A percentile compares a stretch with the other conserved stretches of the same genome.
Evolutionary conservation across 2,329 filamentous ascomycete species (phyloP).

Genomic region (Cercospora sp.): DNA sequence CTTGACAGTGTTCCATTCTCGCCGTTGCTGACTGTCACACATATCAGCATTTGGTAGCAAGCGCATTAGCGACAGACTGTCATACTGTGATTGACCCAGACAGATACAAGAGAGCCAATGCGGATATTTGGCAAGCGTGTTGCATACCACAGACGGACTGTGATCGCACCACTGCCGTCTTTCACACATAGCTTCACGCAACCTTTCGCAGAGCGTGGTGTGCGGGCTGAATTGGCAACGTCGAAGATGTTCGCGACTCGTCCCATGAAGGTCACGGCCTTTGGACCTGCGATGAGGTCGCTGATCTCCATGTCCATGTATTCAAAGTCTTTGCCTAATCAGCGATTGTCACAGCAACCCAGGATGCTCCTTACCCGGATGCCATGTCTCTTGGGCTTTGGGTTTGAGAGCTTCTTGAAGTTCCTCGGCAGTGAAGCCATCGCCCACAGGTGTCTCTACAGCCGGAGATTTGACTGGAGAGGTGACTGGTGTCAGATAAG

Average conservation of each 20-base stretch:
- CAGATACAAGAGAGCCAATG: constrained; percentile 56
- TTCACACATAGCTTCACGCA: constrained; percentile 57
- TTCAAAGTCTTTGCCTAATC: constrained; percentile 37
- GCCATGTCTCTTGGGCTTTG: constrained; percentile 40
- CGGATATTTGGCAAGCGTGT: constrained; percentile 45
- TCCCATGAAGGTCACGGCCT: constrained; percentile 54
- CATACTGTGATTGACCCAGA: constrained; percentile 56
- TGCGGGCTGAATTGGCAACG: constrained; percentile 45
- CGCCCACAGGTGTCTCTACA: constrained; percentile 37
- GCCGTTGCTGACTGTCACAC: constrained; percentile 46
- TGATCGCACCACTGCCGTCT: constrained; percentile 57
- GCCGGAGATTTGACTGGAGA: constrained; percentile 26
- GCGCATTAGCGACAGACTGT: background rate
- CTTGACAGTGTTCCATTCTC: constrained; percentile 45
- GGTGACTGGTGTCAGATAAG: constrained; percentile 40
- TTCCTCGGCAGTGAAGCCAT: constrained; percentile 57
- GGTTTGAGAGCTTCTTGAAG: constrained; percentile 35
- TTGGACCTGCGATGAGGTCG: constrained; percentile 52
- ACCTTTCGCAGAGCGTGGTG: constrained; percentile 49
- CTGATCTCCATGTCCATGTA: constrained; percentile 50
- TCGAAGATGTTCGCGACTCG: constrained; percentile 58
- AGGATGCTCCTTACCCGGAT: constrained; percentile 41
- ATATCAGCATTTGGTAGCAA: constrained; percentile 4
- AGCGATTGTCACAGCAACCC: background rate
- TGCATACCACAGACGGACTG: constrained; percentile 55